phyloP scores from a whole-genome alignment of 31 red algal genomes.

The Asparagopsis taxiformis region DNA sequence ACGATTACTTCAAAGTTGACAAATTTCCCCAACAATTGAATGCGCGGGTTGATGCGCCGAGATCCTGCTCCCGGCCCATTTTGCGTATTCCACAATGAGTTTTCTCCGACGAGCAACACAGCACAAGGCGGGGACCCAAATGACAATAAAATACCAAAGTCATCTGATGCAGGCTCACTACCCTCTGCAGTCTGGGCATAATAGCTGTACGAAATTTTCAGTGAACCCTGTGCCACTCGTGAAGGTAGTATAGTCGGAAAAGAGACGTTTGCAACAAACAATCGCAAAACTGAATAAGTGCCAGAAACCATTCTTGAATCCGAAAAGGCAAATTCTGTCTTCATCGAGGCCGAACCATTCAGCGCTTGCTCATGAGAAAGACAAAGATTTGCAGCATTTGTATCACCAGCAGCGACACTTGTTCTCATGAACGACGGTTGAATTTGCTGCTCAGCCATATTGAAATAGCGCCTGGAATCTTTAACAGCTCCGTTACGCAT shows the following conservation, averaged over 20 bases:
- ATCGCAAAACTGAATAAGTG: conserved; percentile 61
- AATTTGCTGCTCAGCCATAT: conserved; percentile 63
- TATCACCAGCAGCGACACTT: conserved; percentile 48
- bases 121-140: conserved; percentile 46
- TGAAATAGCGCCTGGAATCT: conserved; percentile 42
- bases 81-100: conserved; percentile 44
- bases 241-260: conserved; percentile 11
- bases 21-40: conserved; percentile 58
- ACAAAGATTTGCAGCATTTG: conserved; percentile 35
- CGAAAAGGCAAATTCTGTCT: conserved; percentile 52
- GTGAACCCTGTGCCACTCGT: conserved; percentile 8
- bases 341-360: conserved; percentile 51
- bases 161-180: conserved; percentile 4
- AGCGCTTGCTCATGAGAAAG: conserved; percentile 37
- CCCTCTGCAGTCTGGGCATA: conserved; percentile 9
- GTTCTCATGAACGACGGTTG: conserved; percentile 76
- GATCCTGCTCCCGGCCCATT: neutral
- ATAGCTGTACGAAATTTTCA: conserved; percentile 30
- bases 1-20: conserved; percentile 28
- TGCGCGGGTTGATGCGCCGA: conserved; percentile 7
- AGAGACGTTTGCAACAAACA: conserved; percentile 54
- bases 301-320: conserved; percentile 58
- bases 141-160: conserved; percentile 48
- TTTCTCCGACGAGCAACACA: conserved; percentile 62
- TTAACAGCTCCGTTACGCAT: conserved; percentile 30